A percentile compares a stretch with the other conserved stretches of the same genome.
Conservation (phyloP, 2,329 filamentous ascomycete species). For the Ophiocordyceps sinensis region DNA sequence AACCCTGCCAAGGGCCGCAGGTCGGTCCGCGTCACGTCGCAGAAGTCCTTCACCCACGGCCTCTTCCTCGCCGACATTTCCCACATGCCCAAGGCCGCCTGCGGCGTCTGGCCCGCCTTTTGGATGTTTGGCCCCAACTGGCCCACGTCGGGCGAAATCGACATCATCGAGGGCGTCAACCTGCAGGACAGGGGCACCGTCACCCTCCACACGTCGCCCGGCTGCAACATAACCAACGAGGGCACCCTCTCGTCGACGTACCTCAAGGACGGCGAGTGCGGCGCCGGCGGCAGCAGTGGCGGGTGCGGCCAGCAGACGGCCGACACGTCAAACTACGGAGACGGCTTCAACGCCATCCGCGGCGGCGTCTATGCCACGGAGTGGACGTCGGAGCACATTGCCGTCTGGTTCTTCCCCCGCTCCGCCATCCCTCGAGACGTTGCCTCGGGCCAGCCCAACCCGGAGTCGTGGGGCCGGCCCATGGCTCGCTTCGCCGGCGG, state of each 20-base stretch:
- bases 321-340: conserved; percentile 43
- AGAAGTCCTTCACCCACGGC: conserved; percentile 50
- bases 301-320: conserved; percentile 46
- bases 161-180: conserved; percentile 70
- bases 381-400: conserved; percentile 60
- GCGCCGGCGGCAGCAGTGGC: conserved; percentile 30
- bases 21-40: conserved; percentile 57
- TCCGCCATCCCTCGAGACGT: conserved; percentile 50
- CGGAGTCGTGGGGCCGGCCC: conserved; percentile 54
- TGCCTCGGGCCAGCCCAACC: conserved; percentile 42
- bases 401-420: conserved; percentile 71
- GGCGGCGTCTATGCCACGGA: conserved; percentile 64
- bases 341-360: conserved; percentile 53
- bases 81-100: conserved; percentile 61
- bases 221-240: conserved; percentile 40
- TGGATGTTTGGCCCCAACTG: conserved; percentile 55
- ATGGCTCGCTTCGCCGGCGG: conserved; percentile 51
- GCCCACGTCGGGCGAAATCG: conserved; percentile 60
- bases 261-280: conserved; percentile 40
- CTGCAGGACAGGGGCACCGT: conserved; percentile 41
- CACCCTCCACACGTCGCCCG: conserved; percentile 51
- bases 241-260: conserved; percentile 30
- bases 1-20: conserved; percentile 45
- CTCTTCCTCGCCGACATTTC: conserved; percentile 59
- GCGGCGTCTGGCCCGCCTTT: conserved; percentile 66